Conservation (phyloP, 1,139 yeast species). For the Tardiomyces depauwii region DNA sequence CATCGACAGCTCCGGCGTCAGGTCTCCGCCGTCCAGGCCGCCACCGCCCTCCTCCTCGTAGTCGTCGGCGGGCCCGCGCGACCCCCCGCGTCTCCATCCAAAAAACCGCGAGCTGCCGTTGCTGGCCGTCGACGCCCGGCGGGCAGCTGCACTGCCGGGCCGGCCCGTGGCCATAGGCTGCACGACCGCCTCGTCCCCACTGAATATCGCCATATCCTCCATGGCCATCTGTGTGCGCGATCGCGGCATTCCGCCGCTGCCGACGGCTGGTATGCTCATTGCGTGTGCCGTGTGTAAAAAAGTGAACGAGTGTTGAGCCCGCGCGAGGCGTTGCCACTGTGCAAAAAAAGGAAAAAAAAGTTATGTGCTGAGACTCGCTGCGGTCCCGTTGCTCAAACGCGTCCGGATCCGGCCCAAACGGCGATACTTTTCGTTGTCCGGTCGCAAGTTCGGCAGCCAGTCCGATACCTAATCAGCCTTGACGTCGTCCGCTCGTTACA, state of each 20-base stretch:
- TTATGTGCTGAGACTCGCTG: too few species aligned
- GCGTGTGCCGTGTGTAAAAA: too few species aligned
- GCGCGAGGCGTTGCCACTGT: too few species aligned
- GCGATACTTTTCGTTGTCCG: too few species aligned
- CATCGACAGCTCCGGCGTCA: constrained; percentile 13
- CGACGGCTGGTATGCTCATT: neutral
- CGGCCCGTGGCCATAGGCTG: neutral
- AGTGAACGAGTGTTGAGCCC: too few species aligned
- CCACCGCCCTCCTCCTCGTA: neutral
- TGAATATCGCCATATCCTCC: neutral
- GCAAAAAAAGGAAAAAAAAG: too few species aligned
- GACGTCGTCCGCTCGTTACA: too few species aligned
- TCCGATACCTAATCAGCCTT: too few species aligned
- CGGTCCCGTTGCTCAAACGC: too few species aligned
- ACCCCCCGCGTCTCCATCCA: neutral
- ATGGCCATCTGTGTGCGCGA: neutral
- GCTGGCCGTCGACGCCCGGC: neutral
- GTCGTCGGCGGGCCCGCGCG: neutral
- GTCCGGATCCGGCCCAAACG: too few species aligned
- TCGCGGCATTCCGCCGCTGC: neutral
- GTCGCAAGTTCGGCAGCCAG: too few species aligned
- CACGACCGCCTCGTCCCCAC: neutral
- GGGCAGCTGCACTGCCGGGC: neutral
- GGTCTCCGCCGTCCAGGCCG: neutral
- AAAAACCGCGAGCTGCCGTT: neutral